Base-by-base conservation (phyloP, 768 basidiomycete genomes). In the Boletus reticulatus region DNA sequence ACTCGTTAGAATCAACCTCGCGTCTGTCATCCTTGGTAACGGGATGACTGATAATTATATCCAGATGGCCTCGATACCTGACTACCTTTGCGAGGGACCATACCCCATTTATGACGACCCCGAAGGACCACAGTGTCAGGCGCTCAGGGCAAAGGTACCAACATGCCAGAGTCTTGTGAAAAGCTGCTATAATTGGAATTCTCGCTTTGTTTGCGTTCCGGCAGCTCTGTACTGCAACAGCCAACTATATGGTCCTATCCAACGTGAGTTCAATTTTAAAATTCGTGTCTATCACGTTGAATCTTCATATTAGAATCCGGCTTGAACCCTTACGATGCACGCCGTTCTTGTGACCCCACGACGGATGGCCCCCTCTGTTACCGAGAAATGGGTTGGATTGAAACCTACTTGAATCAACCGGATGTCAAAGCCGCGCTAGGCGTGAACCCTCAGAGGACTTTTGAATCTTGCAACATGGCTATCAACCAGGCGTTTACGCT, bases 251-350 rank as follows among this genome's bases (percentile, higher is more conserved):
- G 83, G 76, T 7, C 86, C 89, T 19, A 74, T 95, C 17, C 80
- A 87, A 69, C 80, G 88, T 89, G 64, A 50, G 85, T 78, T 13
- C 24, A 10, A 8, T 19, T 6, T 17, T 11, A 43, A 17, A 4
- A 50, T 10, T 36, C 3, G 17, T 36, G 16, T 42, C 14, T 6
- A 16, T 34, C 10, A 13, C 43, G 11, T 19, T 50, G 50, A 53
- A 43, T 27, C 41, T 51, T 55, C 44, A 37, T 32, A 9, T 56
- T 38, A 88, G 85, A 84, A 68, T 74, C 78, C n/a, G 89, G 88
- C 4, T 69, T 87, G 46, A 98, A 98, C 73, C 85, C 91, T 10
- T 98, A 98, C 71, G 95, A 98, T 64, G 88, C 91, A 4, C 85
- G 93, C 58, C 74, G 70, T 53, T 78, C 75, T 58, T 97, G 95